phyloP scores from a whole-genome alignment of 345 rosid genomes.

The Ceriops tagal region DNA sequence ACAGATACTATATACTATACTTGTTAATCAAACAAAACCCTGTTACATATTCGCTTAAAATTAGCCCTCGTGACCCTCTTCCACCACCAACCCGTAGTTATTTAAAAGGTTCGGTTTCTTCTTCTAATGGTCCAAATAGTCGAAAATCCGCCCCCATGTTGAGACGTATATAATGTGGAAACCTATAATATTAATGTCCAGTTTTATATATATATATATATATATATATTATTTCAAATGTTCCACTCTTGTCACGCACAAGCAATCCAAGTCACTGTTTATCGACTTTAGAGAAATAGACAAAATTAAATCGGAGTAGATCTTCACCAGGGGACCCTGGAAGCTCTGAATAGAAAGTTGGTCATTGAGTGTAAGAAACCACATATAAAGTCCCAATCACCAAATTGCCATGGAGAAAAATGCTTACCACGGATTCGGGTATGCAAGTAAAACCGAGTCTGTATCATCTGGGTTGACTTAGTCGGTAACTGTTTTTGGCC shows the following conservation, averaged over 20 bases:
- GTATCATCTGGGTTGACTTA: too few species aligned
- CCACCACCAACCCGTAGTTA: slow-evolving; percentile 30
- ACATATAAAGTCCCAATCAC: too few species aligned
- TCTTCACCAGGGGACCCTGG: not conserved
- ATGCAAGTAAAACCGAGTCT: too few species aligned
- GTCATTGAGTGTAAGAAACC: not conserved
- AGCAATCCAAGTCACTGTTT: not conserved
- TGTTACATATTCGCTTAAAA: slow-evolving; percentile 14
- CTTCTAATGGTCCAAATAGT: slow-evolving; percentile 29
- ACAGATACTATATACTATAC: slow-evolving; percentile 4
- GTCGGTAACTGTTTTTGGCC: too few species aligned
- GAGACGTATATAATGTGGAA: slow-evolving; percentile 13
- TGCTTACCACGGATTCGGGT: too few species aligned
- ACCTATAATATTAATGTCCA: slow-evolving; percentile 15
- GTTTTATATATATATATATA: too few species aligned
- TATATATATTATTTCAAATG: slow-evolving; percentile 12
- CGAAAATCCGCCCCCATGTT: slow-evolving; percentile 21
- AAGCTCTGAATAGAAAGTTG: not conserved
- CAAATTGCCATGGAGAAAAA: too few species aligned
- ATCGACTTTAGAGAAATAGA: slow-evolving; percentile 3
- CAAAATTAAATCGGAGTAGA: slow-evolving; percentile 6
- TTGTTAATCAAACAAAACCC: slow-evolving; percentile 13
- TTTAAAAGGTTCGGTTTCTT: slow-evolving; percentile 20
- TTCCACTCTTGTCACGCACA: slow-evolving; percentile 13
- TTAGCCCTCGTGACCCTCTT: slow-evolving; percentile 21